phyloP scores from a whole-genome alignment of 2,329 filamentous ascomycete genomes.

The Fusarium duplospermum region DNA sequence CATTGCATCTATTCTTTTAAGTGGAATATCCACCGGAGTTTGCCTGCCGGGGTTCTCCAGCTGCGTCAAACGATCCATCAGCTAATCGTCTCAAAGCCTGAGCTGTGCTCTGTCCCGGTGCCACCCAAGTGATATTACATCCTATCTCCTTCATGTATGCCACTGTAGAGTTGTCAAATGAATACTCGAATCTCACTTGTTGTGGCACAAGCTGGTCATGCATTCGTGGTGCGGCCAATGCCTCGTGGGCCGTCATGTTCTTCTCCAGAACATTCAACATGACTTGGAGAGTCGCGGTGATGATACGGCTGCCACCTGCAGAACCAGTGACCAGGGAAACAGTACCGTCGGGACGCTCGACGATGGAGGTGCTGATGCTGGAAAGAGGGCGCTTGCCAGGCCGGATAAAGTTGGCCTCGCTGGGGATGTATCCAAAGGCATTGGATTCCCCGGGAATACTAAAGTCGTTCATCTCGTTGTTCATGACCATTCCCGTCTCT shows the following conservation, averaged over 20 bases:
- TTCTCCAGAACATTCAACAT: conserved; percentile 80
- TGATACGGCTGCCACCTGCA: conserved; percentile 87
- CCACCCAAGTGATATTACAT: conserved; percentile 81
- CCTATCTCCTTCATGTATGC: conserved; percentile 73
- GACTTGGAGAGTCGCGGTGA: conserved; percentile 83
- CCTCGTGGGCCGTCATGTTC: conserved; percentile 68
- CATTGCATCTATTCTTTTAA: not conserved
- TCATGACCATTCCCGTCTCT: conserved; percentile 83
- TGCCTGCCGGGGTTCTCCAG: conserved; percentile 82
- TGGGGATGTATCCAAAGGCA: conserved; percentile 81
- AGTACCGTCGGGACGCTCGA: conserved; percentile 74
- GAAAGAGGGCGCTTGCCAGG: conserved; percentile 84
- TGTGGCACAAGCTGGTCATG: conserved; percentile 87
- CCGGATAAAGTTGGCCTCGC: conserved; percentile 78
- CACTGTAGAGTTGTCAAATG: conserved; percentile 76
- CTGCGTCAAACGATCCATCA: conserved; percentile 81
- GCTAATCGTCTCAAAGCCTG: conserved; percentile 75
- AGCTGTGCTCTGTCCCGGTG: conserved; percentile 73
- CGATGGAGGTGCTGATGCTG: conserved; percentile 82
- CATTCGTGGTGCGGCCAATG: conserved; percentile 75
- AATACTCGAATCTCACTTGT: conserved; percentile 75
- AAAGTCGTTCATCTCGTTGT: conserved; percentile 76
- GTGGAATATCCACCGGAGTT: conserved; percentile 74
- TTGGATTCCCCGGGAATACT: conserved; percentile 78
- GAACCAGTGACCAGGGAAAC: conserved; percentile 81